phyloP scores from a whole-genome alignment of 768 basidiomycete genomes.

The Sporobolomyces phaffii region DNA sequence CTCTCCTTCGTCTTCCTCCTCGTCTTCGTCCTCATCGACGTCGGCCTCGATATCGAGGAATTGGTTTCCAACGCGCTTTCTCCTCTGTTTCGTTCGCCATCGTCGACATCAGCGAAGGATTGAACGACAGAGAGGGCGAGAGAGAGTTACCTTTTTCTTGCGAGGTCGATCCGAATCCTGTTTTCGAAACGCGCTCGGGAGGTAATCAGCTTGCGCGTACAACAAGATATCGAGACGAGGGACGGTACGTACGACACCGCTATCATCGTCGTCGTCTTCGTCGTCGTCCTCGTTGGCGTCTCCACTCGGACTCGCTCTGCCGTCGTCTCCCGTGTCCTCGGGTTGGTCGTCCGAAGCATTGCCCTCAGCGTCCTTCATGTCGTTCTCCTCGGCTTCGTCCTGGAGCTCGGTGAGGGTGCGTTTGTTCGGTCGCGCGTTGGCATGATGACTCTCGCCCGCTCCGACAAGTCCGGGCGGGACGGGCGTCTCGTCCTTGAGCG shows the following conservation, averaged over 20 bases:
- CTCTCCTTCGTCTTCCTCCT: constrained; percentile 67
- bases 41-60: constrained; percentile 96
- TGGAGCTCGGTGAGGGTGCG: constrained; percentile 22
- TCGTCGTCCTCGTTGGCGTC: constrained; percentile 49
- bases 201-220: neutral
- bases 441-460: constrained; percentile 9
- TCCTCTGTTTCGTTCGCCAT: constrained; percentile 49
- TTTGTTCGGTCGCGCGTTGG: constrained; percentile 3
- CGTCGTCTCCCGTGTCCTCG: constrained; percentile 46
- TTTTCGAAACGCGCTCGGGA: too few relatives aligned
- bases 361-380: constrained; percentile 38
- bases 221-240: neutral
- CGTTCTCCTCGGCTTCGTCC: constrained; percentile 40
- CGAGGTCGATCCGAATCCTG: constrained; percentile 28
- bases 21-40: constrained; percentile 94
- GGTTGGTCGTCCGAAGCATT: constrained; percentile 28
- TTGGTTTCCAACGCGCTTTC: constrained; percentile 59
- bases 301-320: constrained; percentile 40
- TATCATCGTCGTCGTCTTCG: constrained; percentile 43
- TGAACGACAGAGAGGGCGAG: neutral
- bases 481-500: constrained; percentile 13
- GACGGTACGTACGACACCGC: constrained; percentile 33
- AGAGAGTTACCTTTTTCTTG: constrained; percentile 34
- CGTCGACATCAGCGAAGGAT: too few relatives aligned
- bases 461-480: neutral